Evolutionary conservation across 129 eudicot genomes (phyloP).

Genomic region (Artemisia tridentata): DNA sequence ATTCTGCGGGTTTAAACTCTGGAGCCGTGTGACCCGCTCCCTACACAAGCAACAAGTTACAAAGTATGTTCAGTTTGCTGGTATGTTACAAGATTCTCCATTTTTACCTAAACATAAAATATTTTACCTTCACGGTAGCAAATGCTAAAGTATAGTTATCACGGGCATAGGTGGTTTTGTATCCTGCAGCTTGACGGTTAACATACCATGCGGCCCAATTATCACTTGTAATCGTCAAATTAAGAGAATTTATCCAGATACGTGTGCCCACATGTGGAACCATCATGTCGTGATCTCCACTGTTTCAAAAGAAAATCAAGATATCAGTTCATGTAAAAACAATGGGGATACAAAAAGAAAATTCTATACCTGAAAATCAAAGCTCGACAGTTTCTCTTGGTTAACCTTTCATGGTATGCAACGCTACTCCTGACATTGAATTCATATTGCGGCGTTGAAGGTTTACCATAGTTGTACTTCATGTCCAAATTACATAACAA

Average conservation of each 20-base stretch:
- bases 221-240: slow-evolving; percentile 11
- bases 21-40: slow-evolving; percentile 40
- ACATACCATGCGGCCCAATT: slow-evolving; percentile 30
- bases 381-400: slow-evolving; percentile 32
- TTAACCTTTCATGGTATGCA: slow-evolving; percentile 26
- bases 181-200: slow-evolving; percentile 29
- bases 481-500: slow-evolving; percentile 27
- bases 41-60: background rate
- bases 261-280: slow-evolving; percentile 38
- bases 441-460: slow-evolving; percentile 21
- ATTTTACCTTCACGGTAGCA: slow-evolving; percentile 29
- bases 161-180: slow-evolving; percentile 15
- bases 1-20: slow-evolving; percentile 30
- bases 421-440: slow-evolving; percentile 20
- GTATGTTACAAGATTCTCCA: too few species aligned
- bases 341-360: background rate
- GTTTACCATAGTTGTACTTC: slow-evolving; percentile 26
- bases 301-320: background rate
- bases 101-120: too few species aligned
- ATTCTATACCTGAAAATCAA: slow-evolving; percentile 25
- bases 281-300: slow-evolving; percentile 46
- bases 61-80: too few species aligned
- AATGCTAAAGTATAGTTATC: slow-evolving; percentile 28
- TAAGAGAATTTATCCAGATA: slow-evolving; percentile 30
- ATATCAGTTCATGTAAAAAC: background rate